These are phyloP conservation scores for Tulasnella sp. DNA, from an alignment of 768 basidiomycete genomes.

Conservation along the genomic window DNA sequence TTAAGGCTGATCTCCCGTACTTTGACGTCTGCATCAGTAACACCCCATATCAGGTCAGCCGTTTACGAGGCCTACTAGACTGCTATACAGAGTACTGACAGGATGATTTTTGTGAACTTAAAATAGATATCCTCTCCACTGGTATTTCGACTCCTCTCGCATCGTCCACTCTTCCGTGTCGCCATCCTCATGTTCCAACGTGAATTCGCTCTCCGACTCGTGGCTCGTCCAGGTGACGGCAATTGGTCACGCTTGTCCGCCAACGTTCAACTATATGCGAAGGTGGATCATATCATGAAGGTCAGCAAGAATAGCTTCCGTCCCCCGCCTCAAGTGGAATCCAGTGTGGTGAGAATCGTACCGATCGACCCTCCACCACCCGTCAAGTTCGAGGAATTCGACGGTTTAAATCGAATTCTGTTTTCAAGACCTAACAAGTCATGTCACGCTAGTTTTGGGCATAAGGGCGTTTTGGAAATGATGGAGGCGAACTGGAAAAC, in stretches of 20 bases:
- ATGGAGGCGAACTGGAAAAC: conserved; percentile 90
- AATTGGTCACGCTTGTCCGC: conserved; percentile 94
- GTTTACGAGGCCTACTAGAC: not conserved
- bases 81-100: not conserved
- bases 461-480: conserved; percentile 93
- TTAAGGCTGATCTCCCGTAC: conserved; percentile 96
- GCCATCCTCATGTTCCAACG: conserved; percentile 99
- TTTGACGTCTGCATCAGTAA: conserved; percentile 99
- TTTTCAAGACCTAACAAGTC: conserved; percentile 90
- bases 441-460: conserved; percentile 79
- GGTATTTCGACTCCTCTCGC: conserved; percentile 93
- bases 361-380: conserved; percentile 95
- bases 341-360: conserved; percentile 82
- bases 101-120: not conserved
- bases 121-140: conserved; percentile 86
- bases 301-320: conserved; percentile 97
- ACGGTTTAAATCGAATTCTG: conserved; percentile 86
- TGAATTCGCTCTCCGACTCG: conserved; percentile 91
- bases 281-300: conserved; percentile 93
- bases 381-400: conserved; percentile 94
- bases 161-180: conserved; percentile 88
- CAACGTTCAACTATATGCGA: conserved; percentile 96
- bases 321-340: conserved; percentile 92
- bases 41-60: conserved; percentile 81
- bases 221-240: conserved; percentile 75